Evolutionary conservation across 371 early-diverging fungal species (phyloP), one percentile per base, ranked within the genome.

Genomic region (Rhizomucor miehei): DNA sequence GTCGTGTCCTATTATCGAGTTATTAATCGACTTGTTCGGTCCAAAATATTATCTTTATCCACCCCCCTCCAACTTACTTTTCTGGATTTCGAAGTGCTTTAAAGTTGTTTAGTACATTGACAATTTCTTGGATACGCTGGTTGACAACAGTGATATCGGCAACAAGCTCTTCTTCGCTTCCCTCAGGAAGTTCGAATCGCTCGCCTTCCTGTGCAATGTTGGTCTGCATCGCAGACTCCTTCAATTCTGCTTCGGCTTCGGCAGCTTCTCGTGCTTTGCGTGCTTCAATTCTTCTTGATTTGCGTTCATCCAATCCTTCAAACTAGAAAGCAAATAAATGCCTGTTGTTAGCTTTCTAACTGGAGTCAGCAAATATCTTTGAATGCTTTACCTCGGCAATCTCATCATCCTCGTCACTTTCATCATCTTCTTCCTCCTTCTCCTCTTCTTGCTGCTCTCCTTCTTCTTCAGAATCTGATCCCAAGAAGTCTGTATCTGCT

Each of bases 21-120:
- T 6, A 36, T 36, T 29, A 35, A n/a, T n/a, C n/a, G n/a, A n/a
- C n/a, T n/a, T 48, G 12, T 19, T 48, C 48, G 17, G 9, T 55
- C 37, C 14, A 43, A n/a, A 20, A 25, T 40, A 9, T 16, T 51
- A 12, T 41, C 34, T 6, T 23, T 47, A 12, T 52, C 35, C 19
- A 44, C 12, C n/a, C 11, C 14, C 21, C 11, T 14, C 35, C 3
- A 49, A 50, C 53, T 44, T 77, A 82, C 72, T 80, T 78, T 46
- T 71, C 75, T 44, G 85, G 88, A 50, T 94, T 90, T n/a, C 88
- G 80, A 59, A 92, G 69, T 35, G 87, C 84, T 44, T 84, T 82
- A 64, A 97, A 97, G 73, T 95, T 92, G 75, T 82, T 84, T 39
- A 97, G 75, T 0, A 95, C 88, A 48, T 88, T 83, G 41, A 93